Evolutionary conservation across 805 yeast genomes (phyloP).

Genomic region (Metschnikowia matae): DNA sequence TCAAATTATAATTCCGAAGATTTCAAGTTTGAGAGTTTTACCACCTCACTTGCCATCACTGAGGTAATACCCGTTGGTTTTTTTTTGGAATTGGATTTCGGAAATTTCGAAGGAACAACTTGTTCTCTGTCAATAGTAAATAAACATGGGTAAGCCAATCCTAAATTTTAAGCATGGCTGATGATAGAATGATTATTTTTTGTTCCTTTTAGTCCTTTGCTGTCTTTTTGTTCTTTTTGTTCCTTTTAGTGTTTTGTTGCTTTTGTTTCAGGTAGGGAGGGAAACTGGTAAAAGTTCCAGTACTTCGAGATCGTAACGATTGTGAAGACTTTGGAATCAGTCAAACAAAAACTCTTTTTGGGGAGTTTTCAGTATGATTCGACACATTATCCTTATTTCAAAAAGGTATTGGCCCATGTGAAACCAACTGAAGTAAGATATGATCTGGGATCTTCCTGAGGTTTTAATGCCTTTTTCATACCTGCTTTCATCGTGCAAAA

Average conservation of each 20-base stretch:
- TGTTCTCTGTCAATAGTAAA: not conserved
- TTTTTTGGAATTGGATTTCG: not conserved
- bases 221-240: no score
- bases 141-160: not conserved
- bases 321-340: not conserved
- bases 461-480: no score
- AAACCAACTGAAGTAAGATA: no score
- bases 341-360: not conserved
- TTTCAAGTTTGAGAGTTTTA: no score
- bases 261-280: not conserved
- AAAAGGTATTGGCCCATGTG: no score
- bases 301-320: not conserved
- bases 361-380: not conserved
- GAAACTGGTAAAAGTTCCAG: not conserved
- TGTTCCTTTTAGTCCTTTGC: not conserved
- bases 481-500: no score
- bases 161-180: not conserved
- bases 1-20: no score
- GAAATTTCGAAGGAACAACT: not conserved
- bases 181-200: not conserved
- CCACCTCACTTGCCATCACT: no score
- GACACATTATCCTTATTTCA: no score
- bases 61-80: no score
- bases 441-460: no score
- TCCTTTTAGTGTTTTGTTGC: not conserved